Conservation (phyloP, 2,329 filamentous ascomycete genomes). For the Nigrospora sphaerica region DNA sequence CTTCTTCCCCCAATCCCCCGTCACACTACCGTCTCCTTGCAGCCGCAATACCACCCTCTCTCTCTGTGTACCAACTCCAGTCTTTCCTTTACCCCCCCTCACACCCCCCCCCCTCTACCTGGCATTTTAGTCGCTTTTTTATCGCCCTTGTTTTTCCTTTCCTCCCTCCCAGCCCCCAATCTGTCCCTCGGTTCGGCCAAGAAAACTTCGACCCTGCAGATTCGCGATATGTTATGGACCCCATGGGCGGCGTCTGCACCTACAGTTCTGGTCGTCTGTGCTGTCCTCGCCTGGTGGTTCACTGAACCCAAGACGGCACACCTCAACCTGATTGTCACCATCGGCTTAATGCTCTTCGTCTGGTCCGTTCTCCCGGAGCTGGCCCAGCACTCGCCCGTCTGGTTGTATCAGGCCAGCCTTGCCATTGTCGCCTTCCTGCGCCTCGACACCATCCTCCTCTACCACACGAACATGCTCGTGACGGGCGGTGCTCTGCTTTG, state of each 20-base stretch:
- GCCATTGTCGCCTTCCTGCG: conserved; percentile 31
- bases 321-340: conserved; percentile 32
- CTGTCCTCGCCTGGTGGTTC: conserved; percentile 35
- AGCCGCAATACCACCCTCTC: too few species aligned
- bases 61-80: neutral
- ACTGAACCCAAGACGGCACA: conserved; percentile 34
- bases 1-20: too few species aligned
- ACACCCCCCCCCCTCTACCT: conserved; percentile 8
- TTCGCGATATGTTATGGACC: conserved; percentile 41
- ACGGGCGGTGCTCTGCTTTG: conserved; percentile 46
- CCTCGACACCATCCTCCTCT: conserved; percentile 38
- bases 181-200: neutral
- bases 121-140: conserved; percentile 4
- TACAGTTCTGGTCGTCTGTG: conserved; percentile 34
- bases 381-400: conserved; percentile 26
- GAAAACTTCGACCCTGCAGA: too few species aligned
- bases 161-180: conserved; percentile 1
- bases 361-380: conserved; percentile 33
- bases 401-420: conserved; percentile 23
- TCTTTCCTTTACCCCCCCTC: conserved; percentile 7
- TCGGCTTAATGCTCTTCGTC: conserved; percentile 32
- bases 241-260: conserved; percentile 37
- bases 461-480: conserved; percentile 48
- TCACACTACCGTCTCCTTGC: too few species aligned
- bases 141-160: conserved; percentile 12